These are phyloP conservation scores for Lasiodiplodia hormozganensis DNA, from an alignment of 2,329 filamentous ascomycete genomes.

Conservation along the genomic window DNA sequence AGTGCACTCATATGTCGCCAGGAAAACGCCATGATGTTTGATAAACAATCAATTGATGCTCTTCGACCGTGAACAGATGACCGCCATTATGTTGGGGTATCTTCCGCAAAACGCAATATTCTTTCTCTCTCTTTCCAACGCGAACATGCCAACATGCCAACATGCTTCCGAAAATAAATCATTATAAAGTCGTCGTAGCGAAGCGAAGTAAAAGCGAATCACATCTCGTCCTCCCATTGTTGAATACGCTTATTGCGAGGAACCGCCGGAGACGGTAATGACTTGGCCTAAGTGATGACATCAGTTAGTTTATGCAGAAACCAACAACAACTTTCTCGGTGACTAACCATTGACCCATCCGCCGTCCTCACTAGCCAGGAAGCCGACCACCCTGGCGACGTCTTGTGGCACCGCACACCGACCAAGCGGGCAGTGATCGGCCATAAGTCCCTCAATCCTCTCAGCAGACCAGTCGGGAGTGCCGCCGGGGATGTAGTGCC, in stretches of 20 bases:
- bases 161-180: neutral
- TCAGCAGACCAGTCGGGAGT: conserved; percentile 57
- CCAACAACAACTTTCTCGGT: neutral
- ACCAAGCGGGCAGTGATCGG: conserved; percentile 56
- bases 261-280: conserved; percentile 50
- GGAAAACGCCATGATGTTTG: neutral
- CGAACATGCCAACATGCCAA: neutral
- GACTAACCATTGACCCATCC: conserved; percentile 48
- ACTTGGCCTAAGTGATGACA: conserved; percentile 42
- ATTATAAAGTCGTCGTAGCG: neutral
- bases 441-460: conserved; percentile 59
- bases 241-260: conserved; percentile 42
- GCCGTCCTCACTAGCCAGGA: conserved; percentile 48
- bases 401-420: conserved; percentile 57
- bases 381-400: conserved; percentile 51
- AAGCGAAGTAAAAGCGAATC: neutral
- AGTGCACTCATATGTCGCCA: neutral
- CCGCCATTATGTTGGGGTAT: conserved; percentile 2
- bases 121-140: neutral
- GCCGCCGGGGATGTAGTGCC: conserved; percentile 57
- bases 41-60: neutral
- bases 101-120: neutral
- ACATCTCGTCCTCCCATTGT: neutral
- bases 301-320: conserved; percentile 20
- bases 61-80: neutral